Percentiles rank a stretch among this genome's conserved stretches.
Evolutionary conservation across 176 grass and related monocot genomes (phyloP).

Genomic region (Tillandsia fasciculata): DNA sequence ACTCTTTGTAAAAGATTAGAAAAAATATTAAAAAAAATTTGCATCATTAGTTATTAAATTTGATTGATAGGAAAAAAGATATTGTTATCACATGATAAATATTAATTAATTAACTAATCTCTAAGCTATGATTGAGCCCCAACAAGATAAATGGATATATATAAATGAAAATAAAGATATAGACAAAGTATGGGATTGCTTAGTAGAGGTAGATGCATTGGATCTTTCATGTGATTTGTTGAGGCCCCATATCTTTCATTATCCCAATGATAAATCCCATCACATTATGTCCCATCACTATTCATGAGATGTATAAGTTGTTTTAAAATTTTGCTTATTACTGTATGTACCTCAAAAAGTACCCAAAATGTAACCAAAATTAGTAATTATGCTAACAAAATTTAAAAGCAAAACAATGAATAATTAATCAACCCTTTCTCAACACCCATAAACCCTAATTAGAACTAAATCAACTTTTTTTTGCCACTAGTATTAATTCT

Average conservation of each 20-base stretch:
- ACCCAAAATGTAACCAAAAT: too few relatives aligned
- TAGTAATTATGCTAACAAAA: too few relatives aligned
- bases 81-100: not conserved
- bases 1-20: not conserved
- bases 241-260: not conserved
- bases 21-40: not conserved
- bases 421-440: too few relatives aligned
- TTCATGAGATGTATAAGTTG: too few relatives aligned
- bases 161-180: not conserved
- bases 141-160: not conserved
- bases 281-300: too few relatives aligned
- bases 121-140: slow-evolving; percentile 5
- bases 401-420: too few relatives aligned
- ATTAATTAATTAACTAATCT: not conserved
- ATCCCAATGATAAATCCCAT: too few relatives aligned
- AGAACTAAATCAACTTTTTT: too few relatives aligned
- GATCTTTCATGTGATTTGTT: slow-evolving; percentile 1
- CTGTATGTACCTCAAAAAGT: too few relatives aligned
- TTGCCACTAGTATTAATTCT: too few relatives aligned
- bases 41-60: not conserved
- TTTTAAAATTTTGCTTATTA: too few relatives aligned
- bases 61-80: not conserved
- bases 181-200: not conserved
- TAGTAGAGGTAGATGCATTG: not conserved
- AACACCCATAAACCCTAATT: too few relatives aligned